phyloP scores from a whole-genome alignment of 2,329 filamentous ascomycete genomes.

The Cryphonectria japonica region DNA sequence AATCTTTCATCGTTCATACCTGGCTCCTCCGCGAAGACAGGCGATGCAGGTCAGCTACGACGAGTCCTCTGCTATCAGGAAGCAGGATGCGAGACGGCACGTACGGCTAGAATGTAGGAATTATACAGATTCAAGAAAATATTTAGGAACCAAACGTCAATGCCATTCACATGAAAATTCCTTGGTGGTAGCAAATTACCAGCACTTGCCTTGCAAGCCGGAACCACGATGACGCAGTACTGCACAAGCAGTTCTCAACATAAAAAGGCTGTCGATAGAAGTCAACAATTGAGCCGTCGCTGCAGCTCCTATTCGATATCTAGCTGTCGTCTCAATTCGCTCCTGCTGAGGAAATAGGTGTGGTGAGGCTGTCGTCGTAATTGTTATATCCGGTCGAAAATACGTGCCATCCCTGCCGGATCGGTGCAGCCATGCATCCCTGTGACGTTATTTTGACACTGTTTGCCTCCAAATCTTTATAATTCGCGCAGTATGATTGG shows the following conservation, averaged over 20 bases:
- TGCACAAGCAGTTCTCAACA: background rate
- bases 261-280: background rate
- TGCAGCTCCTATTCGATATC: background rate
- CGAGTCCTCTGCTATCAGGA: background rate
- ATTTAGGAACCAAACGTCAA: background rate
- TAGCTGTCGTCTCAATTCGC: background rate
- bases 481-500: slow-evolving; percentile 27
- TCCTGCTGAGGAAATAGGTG: background rate
- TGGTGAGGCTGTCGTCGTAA: slow-evolving; percentile 1
- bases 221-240: slow-evolving; percentile 9
- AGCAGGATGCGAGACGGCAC: background rate
- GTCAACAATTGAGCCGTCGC: background rate
- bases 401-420: slow-evolving; percentile 24
- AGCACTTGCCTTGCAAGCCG: slow-evolving; percentile 2
- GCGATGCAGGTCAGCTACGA: background rate
- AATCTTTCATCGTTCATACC: background rate
- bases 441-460: slow-evolving; percentile 29
- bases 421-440: slow-evolving; percentile 4
- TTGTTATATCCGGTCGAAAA: slow-evolving; percentile 27
- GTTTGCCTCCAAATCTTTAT: slow-evolving; percentile 24
- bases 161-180: background rate
- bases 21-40: background rate
- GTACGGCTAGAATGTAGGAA: background rate
- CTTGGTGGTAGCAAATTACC: background rate
- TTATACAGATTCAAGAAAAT: background rate